Evolutionary conservation across 1,284 basidiomycete genomes (phyloP), one percentile per base, ranked within the genome.

Genomic region (Ganoderma multipileum): DNA sequence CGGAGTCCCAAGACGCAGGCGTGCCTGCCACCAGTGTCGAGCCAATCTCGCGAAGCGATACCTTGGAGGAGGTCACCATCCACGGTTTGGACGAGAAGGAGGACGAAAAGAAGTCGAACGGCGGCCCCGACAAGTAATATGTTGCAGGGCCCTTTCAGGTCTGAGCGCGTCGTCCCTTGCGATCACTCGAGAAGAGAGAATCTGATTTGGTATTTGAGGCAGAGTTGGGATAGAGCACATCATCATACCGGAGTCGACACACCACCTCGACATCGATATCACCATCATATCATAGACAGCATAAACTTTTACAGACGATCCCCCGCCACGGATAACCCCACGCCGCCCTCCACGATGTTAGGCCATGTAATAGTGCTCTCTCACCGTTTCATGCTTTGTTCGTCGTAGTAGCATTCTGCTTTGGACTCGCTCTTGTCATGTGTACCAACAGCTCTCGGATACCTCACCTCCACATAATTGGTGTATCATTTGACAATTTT

Each of bases 1-100:
- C 36, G 11, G 47, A 26, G 9, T 12, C 33, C 14, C 33, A 3
- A 33, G 57, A 57, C 2, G n/a, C 36, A 3, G n/a, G n/a, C 11
- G 58, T 16, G 38, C 58, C 38, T 39, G 23, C 20, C 2, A 26
- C 8, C 38, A 38, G 38, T 23, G 65, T 50, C 55, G 65, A 68
- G n/a, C 41, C 63, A 16, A 59, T 68, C 3, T 64, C 70, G 0
- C 65, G 64, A 28, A 68, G 68, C 33, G 70, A 69, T 38, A 63
- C 65, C 6, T 66, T 61, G 42, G 65, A 66, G 11, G 70, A 70
- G 54, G 60, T 63, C 44, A 71, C 70, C 58, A 57, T 69, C 47
- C 64, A 57, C 1, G 64, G 62, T n/a, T 62, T 64, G 14, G 59
- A 61, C 1, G 65, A 69, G 50, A 42, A 55, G n/a, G 63, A 61